A percentile compares a stretch with the other conserved stretches of the same genome.
phyloP scores from a whole-genome alignment of 371 early-diverging fungal genomes.

The Mortierella sp. region DNA sequence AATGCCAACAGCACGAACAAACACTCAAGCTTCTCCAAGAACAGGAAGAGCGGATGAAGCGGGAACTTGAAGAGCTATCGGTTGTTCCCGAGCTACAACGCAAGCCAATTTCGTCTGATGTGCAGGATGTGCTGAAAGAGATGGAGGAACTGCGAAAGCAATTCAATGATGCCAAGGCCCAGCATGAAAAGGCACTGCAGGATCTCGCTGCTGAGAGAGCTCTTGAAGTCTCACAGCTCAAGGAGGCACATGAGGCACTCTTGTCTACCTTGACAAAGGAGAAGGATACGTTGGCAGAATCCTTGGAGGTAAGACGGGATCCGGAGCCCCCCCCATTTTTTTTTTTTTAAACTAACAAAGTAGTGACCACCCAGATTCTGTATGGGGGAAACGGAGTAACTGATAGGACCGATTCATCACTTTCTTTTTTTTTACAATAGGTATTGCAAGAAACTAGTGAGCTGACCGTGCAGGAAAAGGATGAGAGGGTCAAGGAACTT shows the following conservation, averaged over 20 bases:
- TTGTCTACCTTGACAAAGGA: slow-evolving; percentile 34
- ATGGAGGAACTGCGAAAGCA: slow-evolving; percentile 45
- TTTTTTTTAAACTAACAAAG: too few species aligned
- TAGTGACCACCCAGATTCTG: too few species aligned
- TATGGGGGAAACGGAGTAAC: too few species aligned
- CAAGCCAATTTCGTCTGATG: slow-evolving; percentile 44
- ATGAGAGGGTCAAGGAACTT: slow-evolving; percentile 24
- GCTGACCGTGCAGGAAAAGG: slow-evolving; percentile 19
- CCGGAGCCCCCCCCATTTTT: too few species aligned
- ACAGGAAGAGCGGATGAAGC: slow-evolving; percentile 50
- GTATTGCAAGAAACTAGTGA: slow-evolving; percentile 25
- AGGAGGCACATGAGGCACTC: slow-evolving; percentile 31
- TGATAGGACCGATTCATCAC: too few species aligned
- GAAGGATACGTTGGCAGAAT: slow-evolving; percentile 23
- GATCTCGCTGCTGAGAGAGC: slow-evolving; percentile 25
- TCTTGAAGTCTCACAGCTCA: slow-evolving; percentile 19
- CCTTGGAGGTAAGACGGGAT: slow-evolving; percentile 34
- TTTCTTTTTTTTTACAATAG: slow-evolving; percentile 1
- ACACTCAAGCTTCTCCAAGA: slow-evolving; percentile 50
- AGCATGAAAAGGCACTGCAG: slow-evolving; percentile 33
- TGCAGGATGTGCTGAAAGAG: slow-evolving; percentile 40
- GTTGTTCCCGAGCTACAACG: slow-evolving; percentile 29
- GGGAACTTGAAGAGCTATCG: slow-evolving; percentile 37
- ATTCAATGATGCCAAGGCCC: slow-evolving; percentile 23
- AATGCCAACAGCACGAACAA: slow-evolving; percentile 38